A percentile compares a stretch with the other conserved stretches of the same genome.
Conservation (phyloP, 2,329 filamentous ascomycete species). For the Fusarium lyarnte region DNA sequence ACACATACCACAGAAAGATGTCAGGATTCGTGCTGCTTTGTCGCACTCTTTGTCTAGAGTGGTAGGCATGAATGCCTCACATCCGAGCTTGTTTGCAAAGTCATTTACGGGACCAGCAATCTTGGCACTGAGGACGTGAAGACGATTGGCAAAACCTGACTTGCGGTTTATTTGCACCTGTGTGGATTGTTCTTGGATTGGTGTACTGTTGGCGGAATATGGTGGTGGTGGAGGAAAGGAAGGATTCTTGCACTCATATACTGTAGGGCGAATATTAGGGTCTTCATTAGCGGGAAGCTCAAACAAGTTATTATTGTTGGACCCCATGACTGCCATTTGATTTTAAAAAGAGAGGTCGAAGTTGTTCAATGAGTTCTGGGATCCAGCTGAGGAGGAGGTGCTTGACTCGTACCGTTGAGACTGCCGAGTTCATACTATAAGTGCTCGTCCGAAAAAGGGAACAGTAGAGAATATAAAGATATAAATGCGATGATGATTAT, state of each 20-base stretch:
- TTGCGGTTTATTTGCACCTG: neutral
- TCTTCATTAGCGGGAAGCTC: neutral
- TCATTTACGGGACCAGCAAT: neutral
- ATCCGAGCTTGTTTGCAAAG: neutral
- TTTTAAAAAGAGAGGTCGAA: neutral
- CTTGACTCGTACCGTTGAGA: neutral
- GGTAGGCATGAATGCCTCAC: neutral
- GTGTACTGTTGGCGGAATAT: neutral
- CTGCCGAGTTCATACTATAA: accelerated
- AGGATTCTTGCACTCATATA: neutral
- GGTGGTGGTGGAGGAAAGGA: neutral
- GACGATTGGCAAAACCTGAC: neutral
- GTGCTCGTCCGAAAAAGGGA: neutral
- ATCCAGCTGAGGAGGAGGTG: neutral
- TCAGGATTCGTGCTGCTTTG: neutral
- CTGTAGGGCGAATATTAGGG: neutral
- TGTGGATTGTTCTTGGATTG: neutral
- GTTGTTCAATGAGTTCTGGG: neutral
- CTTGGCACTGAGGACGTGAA: neutral
- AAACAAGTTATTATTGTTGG: neutral
- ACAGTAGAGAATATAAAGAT: neutral
- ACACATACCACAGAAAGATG: neutral
- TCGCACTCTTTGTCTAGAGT: neutral
- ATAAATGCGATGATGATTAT: accelerated
- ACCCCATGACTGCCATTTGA: neutral